Evolutionary conservation across 768 basidiomycete species (phyloP), one percentile per base, ranked within the genome.

Genomic region (Xanthoconium purpureum): DNA sequence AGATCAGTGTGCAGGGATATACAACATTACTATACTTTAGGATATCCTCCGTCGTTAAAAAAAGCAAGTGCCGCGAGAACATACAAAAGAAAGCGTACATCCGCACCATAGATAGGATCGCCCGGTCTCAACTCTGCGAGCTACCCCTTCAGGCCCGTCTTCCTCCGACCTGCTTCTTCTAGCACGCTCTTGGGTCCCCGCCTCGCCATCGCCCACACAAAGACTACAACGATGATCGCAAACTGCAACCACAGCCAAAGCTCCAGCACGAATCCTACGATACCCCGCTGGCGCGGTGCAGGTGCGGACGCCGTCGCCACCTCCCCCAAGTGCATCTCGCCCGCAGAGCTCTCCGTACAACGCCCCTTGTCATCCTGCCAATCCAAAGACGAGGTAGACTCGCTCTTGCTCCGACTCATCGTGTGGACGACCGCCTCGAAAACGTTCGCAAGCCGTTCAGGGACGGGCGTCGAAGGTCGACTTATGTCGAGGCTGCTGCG

Each of bases 211-310:
- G 88, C 82, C 79, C 83, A 91, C 52, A 94, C 68, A 70, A 93
- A 93, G 50, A 91, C 84, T 40, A 85, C 52, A 33, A 92, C 78
- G 59, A 94, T 83, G 57, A 91, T 77, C 9, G 70, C 75, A 65
- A 93, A 91, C 70, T 94, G 91, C 56, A 91, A 68, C 89, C 90
- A 91, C 59, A 93, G 70, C 91, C 91, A 93, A 20, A 89, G 67
- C 72, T 91, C 88, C 47, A 93, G 63, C 60, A 91, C 68, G 47
- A 87, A 71, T 39, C 67, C 72, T 35, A 74, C 73, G 20, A 77
- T 58, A 8, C 71, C 64, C 7, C 76, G 73, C 15, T 70, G 65
- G 54, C 67, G 70, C 0, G 69, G 67, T 15, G 52, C 49, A 18
- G 54, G 39, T 17, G 53, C n/a, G 5, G 63, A 57, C 55, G 61